Base-by-base conservation (phyloP, 768 basidiomycete genomes). In the Punctularia strigosozonata region DNA sequence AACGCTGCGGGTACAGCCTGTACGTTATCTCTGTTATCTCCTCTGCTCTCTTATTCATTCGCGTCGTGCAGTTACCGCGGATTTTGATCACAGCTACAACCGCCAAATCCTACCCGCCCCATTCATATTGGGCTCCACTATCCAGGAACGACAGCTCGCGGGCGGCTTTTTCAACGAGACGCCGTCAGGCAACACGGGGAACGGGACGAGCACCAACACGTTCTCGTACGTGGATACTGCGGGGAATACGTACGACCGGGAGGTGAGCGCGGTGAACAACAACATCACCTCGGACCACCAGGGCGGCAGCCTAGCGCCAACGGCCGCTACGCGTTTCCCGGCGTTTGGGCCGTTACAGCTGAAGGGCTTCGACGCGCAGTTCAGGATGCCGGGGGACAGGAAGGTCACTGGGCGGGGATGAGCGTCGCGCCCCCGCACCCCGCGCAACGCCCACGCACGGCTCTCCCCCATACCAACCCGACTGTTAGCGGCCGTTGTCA, bases 71-170 rank as follows among this genome's bases (percentile, higher is more conserved):
- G 78, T 71, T 50, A 62, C 63, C 36, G 58, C 66, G 7, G 48
- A 51, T 3, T 68, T 87, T 42, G 79, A 86, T 47, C 83, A 84
- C 49, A 77, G 76, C 1, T 87, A 83, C 50, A 55, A 73, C 36
- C 73, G 82, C 18, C 58, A 62, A 18, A 55, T 77, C 26, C 50
- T 68, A 12, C 80, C 81, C 1, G 63, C 65, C 28, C 76, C 80
- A 2, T 71, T 79, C 44, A 66, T 74, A 38, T 50, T 73, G 4
- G 68, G 66, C 7, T 78, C 75, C 6, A 69, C 66, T 7, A 83
- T 80, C 23, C 43, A 55, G 14, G 70, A 78, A 43, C 68, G 62
- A 19, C 84, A 87, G 51, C 55, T 67, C 24, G 66, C 80, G 8
- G 77, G 56, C 36, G 77, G 72, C 15, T 72, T 68, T 55, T 73